These are phyloP conservation scores for Xerophyta viscosa DNA, from an alignment of 106 monocot genomes.

Conservation along the genomic window DNA sequence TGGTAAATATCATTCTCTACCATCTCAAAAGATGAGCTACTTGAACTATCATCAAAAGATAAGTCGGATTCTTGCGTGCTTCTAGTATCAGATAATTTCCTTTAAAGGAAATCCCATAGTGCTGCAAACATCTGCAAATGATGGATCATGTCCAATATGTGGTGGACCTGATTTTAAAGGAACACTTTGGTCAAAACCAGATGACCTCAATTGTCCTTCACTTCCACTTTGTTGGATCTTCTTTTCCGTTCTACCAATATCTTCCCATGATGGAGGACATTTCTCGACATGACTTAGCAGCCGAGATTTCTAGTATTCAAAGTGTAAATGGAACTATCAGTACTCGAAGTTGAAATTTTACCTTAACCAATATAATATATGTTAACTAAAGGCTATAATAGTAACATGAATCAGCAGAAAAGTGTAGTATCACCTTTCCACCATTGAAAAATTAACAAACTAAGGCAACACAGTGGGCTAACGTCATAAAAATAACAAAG, in stretches of 20 bases:
- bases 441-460: too few species aligned
- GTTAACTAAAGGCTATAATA: too few species aligned
- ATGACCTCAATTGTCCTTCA: conserved; percentile 23
- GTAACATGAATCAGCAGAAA: too few species aligned
- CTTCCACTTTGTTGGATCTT: conserved; percentile 7
- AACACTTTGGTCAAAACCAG: conserved; percentile 13
- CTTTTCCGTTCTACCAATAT: conserved; percentile 16
- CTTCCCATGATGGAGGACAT: conserved; percentile 68
- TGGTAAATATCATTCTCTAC: conserved; percentile 56
- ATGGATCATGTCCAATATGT: conserved; percentile 25
- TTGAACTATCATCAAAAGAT: conserved; percentile 7
- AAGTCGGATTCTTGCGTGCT: conserved; percentile 14
- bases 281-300: conserved; percentile 61
- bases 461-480: too few species aligned
- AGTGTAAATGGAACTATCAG: too few species aligned
- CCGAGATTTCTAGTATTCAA: conserved; percentile 64
- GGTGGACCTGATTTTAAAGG: conserved; percentile 12
- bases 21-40: conserved; percentile 27
- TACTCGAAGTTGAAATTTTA: too few species aligned
- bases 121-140: conserved; percentile 26
- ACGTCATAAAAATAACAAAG: too few species aligned
- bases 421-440: too few species aligned
- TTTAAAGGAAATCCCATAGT: conserved; percentile 19
- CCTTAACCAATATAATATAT: too few species aligned
- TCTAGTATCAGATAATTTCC: conserved; percentile 19